These are phyloP conservation scores for Serpula lacrymans DNA, from an alignment of 768 basidiomycete species.

Conservation along the genomic window DNA sequence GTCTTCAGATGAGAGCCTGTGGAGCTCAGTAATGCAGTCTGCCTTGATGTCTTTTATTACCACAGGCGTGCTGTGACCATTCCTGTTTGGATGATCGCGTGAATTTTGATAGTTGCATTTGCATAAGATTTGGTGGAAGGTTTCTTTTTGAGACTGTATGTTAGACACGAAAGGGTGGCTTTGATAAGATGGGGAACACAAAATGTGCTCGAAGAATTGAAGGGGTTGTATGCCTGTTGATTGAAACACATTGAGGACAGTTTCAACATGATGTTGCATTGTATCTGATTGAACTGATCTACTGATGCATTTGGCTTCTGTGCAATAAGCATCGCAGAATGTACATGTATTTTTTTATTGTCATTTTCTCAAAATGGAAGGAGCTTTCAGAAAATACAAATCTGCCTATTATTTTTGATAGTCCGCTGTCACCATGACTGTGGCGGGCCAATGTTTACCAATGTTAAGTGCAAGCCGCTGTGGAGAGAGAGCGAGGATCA, in stretches of 20 bases:
- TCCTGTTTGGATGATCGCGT: background rate
- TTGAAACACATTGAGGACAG: background rate
- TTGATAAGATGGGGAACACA: background rate
- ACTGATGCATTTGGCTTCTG: background rate
- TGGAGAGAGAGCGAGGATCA: background rate
- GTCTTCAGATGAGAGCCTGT: background rate
- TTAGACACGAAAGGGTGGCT: background rate
- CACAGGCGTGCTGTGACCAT: background rate
- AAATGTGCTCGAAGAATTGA: background rate
- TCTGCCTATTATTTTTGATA: background rate
- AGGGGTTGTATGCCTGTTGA: background rate
- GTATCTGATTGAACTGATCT: background rate
- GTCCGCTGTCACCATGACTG: background rate
- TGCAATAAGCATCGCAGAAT: background rate
- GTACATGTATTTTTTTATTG: background rate
- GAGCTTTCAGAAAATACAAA: no score
- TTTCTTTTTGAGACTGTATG: background rate
- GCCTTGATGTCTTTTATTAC: background rate
- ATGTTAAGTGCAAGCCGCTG: slow-evolving; percentile 4
- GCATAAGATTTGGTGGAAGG: no score
- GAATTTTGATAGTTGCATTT: no score
- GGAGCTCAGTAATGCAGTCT: background rate
- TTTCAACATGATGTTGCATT: no score
- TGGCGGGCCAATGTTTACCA: slow-evolving; percentile 4
- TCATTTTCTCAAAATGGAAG: no score